phyloP scores from a whole-genome alignment of 179 eudicot genomes.

The Patellifolia procumbens region DNA sequence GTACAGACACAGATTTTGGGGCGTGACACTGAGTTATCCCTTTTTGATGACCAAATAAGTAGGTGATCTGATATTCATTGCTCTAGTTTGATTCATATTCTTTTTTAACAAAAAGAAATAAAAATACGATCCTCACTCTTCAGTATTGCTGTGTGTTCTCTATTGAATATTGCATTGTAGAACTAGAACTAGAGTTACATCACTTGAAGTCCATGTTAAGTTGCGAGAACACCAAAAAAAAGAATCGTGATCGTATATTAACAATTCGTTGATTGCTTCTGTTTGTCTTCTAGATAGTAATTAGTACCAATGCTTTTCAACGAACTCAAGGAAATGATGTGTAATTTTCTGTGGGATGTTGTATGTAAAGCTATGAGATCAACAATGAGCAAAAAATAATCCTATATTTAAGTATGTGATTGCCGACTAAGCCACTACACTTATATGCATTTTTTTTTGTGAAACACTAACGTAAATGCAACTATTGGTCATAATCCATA shows the following conservation, averaged over 20 bases:
- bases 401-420: too few relatives aligned
- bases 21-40: conserved; percentile 1
- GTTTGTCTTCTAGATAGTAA: neutral
- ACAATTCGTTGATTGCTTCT: neutral
- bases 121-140: neutral
- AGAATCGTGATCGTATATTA: neutral
- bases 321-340: neutral
- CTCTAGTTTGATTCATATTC: conserved; percentile 10
- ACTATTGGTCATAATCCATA: too few relatives aligned
- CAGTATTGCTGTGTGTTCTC: neutral
- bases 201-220: neutral
- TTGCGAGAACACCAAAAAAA: neutral
- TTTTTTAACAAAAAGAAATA: conserved; percentile 7
- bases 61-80: neutral
- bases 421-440: too few relatives aligned
- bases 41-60: conserved; percentile 11
- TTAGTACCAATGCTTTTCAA: neutral
- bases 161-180: neutral
- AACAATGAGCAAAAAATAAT: too few relatives aligned
- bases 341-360: neutral
- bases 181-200: neutral
- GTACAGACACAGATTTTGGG: conserved; percentile 9
- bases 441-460: too few relatives aligned
- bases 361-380: too few relatives aligned
- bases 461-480: too few relatives aligned